Evolutionary conservation across 768 basidiomycete genomes (phyloP).

Genomic region (Termitomyces sp.): DNA sequence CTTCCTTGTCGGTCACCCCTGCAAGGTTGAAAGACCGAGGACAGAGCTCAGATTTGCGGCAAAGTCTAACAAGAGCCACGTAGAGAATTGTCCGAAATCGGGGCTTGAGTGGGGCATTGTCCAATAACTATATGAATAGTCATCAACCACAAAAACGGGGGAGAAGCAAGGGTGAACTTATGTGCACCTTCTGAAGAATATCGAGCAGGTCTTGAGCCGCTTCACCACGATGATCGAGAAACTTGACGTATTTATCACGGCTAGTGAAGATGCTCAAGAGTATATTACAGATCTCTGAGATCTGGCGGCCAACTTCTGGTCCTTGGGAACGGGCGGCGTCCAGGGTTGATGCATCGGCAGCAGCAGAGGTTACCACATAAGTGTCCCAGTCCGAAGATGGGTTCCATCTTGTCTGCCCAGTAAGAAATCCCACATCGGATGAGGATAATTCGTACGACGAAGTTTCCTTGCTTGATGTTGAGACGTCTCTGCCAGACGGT

Average conservation of each 20-base stretch:
- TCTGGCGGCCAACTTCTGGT: not conserved
- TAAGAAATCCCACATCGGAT: not conserved
- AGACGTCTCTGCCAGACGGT: too few species aligned
- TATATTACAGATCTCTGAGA: not conserved
- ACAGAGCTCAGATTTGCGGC: slow-evolving; percentile 23
- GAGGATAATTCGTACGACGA: too few species aligned
- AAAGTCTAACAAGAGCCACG: slow-evolving; percentile 24
- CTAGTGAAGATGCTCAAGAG: slow-evolving; percentile 10
- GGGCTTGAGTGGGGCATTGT: slow-evolving; percentile 13
- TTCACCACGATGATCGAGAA: slow-evolving; percentile 13
- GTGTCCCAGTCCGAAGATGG: not conserved
- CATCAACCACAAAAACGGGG: not conserved
- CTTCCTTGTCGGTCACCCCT: not conserved
- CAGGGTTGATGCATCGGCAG: not conserved
- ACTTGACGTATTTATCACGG: slow-evolving; percentile 11
- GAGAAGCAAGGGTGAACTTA: too few species aligned
- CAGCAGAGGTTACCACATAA: not conserved
- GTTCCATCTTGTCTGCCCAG: not conserved
- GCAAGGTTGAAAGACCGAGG: slow-evolving; percentile 24
- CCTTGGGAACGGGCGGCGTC: not conserved
- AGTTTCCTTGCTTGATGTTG: too few species aligned
- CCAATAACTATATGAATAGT: slow-evolving; percentile 16
- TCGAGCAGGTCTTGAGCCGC: slow-evolving; percentile 22
- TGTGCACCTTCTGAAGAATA: slow-evolving; percentile 24
- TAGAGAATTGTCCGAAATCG: slow-evolving; percentile 15